These are phyloP conservation scores for Millerozyma miso DNA, from an alignment of 805 yeast species.

Conservation along the genomic window DNA sequence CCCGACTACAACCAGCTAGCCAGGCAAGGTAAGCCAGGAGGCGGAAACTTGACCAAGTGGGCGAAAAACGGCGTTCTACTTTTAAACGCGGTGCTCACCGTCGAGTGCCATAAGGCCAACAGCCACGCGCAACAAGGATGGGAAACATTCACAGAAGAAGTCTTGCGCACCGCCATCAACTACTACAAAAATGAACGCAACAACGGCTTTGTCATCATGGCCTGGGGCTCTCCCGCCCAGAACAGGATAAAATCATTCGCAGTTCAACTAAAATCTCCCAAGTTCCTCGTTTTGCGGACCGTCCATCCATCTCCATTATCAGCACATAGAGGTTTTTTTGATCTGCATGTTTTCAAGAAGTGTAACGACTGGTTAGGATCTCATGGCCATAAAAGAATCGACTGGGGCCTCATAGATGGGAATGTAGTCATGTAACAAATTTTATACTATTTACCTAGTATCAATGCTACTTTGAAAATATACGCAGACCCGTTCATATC, in stretches of 20 bases:
- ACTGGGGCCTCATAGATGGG: conserved; percentile 52
- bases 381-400: conserved; percentile 46
- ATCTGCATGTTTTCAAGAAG: conserved; percentile 64
- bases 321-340: conserved; percentile 81
- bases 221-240: conserved; percentile 80
- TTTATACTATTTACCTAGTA: no score
- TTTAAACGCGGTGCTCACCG: conserved; percentile 86
- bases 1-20: conserved; percentile 38
- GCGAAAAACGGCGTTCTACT: conserved; percentile 81
- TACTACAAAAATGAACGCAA: conserved; percentile 38
- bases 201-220: conserved; percentile 63
- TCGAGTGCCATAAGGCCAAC: conserved; percentile 87
- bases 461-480: no score
- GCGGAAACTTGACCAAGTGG: conserved; percentile 78
- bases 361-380: conserved; percentile 74
- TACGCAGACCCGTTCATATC: no score
- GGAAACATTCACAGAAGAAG: conserved; percentile 83
- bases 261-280: conserved; percentile 18
- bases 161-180: conserved; percentile 49
- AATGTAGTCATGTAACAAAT: conserved; percentile 16
- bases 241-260: conserved; percentile 46
- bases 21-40: conserved; percentile 31
- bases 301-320: conserved; percentile 97
- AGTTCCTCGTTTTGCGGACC: conserved; percentile 54
- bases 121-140: conserved; percentile 90